phyloP scores from a whole-genome alignment of 352 stramenopile species.

The Phytophthora hybrid region DNA sequence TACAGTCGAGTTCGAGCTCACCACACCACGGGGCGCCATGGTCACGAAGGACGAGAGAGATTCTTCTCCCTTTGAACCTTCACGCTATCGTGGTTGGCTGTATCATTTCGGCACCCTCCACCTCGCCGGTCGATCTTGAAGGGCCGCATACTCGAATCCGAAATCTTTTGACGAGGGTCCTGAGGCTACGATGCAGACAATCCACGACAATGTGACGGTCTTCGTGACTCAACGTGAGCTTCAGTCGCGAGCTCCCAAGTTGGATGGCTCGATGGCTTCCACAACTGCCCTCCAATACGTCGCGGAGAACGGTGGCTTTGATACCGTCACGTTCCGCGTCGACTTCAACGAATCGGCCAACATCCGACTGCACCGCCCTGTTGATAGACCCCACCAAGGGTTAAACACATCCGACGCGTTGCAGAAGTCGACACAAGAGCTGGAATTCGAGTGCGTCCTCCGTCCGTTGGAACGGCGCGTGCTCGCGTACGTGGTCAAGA shows the following conservation, averaged over 20 bases:
- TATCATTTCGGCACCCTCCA: neutral
- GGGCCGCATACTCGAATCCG: conserved; percentile 19
- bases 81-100: neutral
- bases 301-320: conserved; percentile 49
- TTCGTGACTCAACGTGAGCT: conserved; percentile 38
- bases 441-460: conserved; percentile 43
- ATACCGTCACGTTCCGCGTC: conserved; percentile 44
- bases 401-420: neutral
- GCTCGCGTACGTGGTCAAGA: conserved; percentile 44
- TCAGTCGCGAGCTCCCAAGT: conserved; percentile 6
- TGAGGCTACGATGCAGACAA: conserved; percentile 22
- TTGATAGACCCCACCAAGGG: neutral
- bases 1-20: neutral
- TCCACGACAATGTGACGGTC: conserved; percentile 46
- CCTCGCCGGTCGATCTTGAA: conserved; percentile 17
- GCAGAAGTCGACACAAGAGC: conserved; percentile 4
- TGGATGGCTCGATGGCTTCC: neutral
- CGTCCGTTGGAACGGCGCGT: conserved; percentile 48
- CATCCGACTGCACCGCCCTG: conserved; percentile 43
- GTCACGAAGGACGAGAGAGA: neutral
- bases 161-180: neutral
- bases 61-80: neutral
- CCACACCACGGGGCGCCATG: too few relatives aligned
- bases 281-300: conserved; percentile 52
- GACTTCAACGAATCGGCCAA: conserved; percentile 56